A percentile compares a stretch with the other conserved stretches of the same genome.
phyloP scores from a whole-genome alignment of 352 stramenopile species.

The Phytophthora agathidicida region DNA sequence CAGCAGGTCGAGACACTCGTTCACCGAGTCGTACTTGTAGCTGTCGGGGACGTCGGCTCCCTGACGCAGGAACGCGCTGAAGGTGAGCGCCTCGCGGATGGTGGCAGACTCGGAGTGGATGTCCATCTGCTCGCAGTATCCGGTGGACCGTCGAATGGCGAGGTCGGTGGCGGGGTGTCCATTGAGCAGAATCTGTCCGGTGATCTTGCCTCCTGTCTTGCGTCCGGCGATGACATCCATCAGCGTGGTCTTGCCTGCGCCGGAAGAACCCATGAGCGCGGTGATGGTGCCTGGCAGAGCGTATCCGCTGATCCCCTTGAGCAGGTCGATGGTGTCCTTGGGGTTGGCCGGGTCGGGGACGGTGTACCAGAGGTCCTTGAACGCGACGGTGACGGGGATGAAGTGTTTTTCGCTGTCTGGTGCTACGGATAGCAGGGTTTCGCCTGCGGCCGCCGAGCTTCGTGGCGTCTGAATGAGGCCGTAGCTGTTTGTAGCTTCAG shows the following conservation, averaged over 20 bases:
- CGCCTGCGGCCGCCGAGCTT: background rate
- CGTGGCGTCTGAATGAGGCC: slow-evolving; percentile 9
- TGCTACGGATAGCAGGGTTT: slow-evolving; percentile 2
- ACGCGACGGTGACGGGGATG: slow-evolving; percentile 15
- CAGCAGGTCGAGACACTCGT: slow-evolving; percentile 30
- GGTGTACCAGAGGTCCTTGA: slow-evolving; percentile 27
- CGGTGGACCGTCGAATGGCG: slow-evolving; percentile 53
- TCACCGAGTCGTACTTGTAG: slow-evolving; percentile 33
- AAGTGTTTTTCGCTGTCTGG: slow-evolving; percentile 12
- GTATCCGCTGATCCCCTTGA: slow-evolving; percentile 24
- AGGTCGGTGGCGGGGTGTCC: slow-evolving; percentile 68
- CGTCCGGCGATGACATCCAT: slow-evolving; percentile 29
- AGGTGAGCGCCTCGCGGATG: slow-evolving; percentile 64
- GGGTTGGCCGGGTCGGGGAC: slow-evolving; percentile 21
- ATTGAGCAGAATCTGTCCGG: slow-evolving; percentile 39
- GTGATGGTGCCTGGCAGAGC: slow-evolving; percentile 21
- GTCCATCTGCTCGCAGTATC: slow-evolving; percentile 85
- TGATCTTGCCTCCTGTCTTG: slow-evolving; percentile 21
- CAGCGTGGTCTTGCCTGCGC: slow-evolving; percentile 24
- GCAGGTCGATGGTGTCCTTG: slow-evolving; percentile 24
- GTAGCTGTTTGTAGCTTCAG: background rate
- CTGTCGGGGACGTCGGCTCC: slow-evolving; percentile 40
- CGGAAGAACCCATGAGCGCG: slow-evolving; percentile 23
- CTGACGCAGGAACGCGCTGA: slow-evolving; percentile 37
- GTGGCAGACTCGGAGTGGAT: slow-evolving; percentile 87